phyloP scores from a whole-genome alignment of 148 eudicot species.

The Camellia sinensis region DNA sequence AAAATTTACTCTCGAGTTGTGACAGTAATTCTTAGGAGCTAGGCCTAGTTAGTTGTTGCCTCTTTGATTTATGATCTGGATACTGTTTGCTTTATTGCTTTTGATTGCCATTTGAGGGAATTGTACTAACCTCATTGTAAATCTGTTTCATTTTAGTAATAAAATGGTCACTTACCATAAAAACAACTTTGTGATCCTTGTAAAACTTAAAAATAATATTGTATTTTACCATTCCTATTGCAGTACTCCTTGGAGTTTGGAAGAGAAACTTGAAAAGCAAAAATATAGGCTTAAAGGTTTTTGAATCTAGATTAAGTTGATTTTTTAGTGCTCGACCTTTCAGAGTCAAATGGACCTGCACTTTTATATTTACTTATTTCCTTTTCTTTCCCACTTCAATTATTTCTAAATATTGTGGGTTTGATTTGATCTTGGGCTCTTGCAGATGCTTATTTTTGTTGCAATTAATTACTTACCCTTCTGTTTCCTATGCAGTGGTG shows the following conservation, averaged over 20 bases:
- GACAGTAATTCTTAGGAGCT: no score
- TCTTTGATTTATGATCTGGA: no score
- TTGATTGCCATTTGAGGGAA: no score
- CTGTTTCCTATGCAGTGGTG: slow-evolving; percentile 56
- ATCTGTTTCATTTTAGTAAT: no score
- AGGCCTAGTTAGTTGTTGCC: no score
- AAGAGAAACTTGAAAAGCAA: background rate
- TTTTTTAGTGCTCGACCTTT: background rate
- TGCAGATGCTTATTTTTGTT: slow-evolving; percentile 9
- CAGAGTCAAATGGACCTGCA: background rate
- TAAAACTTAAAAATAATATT: background rate
- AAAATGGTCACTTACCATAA: no score
- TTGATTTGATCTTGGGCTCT: background rate
- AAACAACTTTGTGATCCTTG: background rate
- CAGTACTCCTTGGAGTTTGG: background rate
- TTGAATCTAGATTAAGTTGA: background rate
- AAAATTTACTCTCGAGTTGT: no score
- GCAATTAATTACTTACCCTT: background rate
- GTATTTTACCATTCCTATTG: background rate
- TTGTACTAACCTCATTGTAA: no score
- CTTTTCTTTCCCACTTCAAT: background rate
- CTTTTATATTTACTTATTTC: background rate
- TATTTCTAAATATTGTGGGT: background rate
- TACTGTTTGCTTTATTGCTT: no score
- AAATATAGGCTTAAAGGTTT: slow-evolving; percentile 6